A percentile compares a stretch with the other conserved stretches of the same genome.
These are phyloP conservation scores for Jaltomata sinuosa DNA, from an alignment of 257 asterid genomes.

Conservation along the genomic window DNA sequence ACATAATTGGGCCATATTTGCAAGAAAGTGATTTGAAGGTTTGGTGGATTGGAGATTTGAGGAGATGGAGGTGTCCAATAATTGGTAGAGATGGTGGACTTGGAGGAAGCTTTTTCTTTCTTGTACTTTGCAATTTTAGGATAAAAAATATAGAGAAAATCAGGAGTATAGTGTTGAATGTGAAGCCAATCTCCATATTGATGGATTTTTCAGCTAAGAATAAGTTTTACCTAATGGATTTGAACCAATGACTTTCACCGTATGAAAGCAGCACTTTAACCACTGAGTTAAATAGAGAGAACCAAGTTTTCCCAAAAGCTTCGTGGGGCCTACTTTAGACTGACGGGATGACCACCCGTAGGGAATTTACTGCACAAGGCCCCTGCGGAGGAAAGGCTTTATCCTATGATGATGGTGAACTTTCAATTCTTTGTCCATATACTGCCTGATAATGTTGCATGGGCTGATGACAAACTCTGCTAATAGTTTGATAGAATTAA, in stretches of 20 bases:
- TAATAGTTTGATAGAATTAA: background rate
- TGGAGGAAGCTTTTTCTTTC: conserved; percentile 32
- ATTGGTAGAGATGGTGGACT: conserved; percentile 39
- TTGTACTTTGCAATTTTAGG: background rate
- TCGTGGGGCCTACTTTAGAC: background rate
- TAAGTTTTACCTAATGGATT: no score
- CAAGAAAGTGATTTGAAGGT: conserved; percentile 27
- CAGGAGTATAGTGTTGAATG: conserved; percentile 1
- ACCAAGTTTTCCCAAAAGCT: background rate
- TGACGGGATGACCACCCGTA: background rate
- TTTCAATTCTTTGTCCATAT: background rate
- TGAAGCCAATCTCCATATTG: conserved; percentile 7
- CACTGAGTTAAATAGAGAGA: background rate
- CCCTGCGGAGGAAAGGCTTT: background rate
- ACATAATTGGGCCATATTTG: conserved; percentile 36
- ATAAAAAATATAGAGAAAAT: conserved; percentile 4
- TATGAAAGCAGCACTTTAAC: background rate
- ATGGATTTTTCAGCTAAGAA: background rate
- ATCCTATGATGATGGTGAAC: background rate
- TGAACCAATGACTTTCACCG: background rate
- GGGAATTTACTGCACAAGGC: background rate
- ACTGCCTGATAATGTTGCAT: background rate
- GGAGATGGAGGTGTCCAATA: conserved; percentile 51
- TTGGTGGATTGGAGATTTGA: conserved; percentile 23
- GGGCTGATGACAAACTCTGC: background rate